phyloP scores from a whole-genome alignment of 2,329 filamentous ascomycete species.

The Colletotrichum somersetense region DNA sequence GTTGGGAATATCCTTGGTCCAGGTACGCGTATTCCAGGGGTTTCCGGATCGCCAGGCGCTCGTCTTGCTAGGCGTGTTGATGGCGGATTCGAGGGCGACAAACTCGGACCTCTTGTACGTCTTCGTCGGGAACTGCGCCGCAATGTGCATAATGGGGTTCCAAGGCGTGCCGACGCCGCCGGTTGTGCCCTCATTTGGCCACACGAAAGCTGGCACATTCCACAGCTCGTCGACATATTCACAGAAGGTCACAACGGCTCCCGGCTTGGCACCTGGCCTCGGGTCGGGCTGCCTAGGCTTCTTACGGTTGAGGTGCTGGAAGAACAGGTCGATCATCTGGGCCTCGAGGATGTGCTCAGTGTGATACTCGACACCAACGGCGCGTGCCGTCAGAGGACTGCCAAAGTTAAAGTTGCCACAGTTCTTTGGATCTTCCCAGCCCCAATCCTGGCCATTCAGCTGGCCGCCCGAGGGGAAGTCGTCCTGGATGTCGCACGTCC shows the following conservation, averaged over 20 bases:
- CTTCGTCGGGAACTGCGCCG: conserved; percentile 10
- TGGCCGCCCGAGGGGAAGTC: conserved; percentile 11
- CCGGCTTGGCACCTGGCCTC: neutral
- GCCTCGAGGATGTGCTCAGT: conserved; percentile 43
- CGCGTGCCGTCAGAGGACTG: conserved; percentile 24
- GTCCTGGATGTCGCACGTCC: neutral
- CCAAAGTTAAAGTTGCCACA: conserved; percentile 25
- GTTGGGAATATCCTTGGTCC: neutral
- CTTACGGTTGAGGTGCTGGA: conserved; percentile 27
- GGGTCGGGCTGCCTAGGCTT: conserved; percentile 13
- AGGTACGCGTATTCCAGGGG: neutral
- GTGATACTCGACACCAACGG: conserved; percentile 26
- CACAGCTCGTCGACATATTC: conserved; percentile 5
- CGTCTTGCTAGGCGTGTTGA: conserved; percentile 13
- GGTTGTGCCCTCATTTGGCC: neutral
- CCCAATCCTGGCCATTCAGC: neutral
- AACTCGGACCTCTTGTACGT: conserved; percentile 8
- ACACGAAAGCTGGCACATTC: conserved; percentile 15
- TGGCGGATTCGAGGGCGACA: conserved; percentile 17
- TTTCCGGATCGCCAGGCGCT: conserved; percentile 1
- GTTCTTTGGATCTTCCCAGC: conserved; percentile 22
- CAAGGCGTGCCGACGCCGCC: neutral
- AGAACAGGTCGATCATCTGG: conserved; percentile 41
- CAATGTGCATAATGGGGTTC: conserved; percentile 17
- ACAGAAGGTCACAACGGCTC: neutral